A percentile compares a stretch with the other conserved stretches of the same genome.
phyloP scores from a whole-genome alignment of 2,329 filamentous ascomycete species.

The Pseudocercospora musae region DNA sequence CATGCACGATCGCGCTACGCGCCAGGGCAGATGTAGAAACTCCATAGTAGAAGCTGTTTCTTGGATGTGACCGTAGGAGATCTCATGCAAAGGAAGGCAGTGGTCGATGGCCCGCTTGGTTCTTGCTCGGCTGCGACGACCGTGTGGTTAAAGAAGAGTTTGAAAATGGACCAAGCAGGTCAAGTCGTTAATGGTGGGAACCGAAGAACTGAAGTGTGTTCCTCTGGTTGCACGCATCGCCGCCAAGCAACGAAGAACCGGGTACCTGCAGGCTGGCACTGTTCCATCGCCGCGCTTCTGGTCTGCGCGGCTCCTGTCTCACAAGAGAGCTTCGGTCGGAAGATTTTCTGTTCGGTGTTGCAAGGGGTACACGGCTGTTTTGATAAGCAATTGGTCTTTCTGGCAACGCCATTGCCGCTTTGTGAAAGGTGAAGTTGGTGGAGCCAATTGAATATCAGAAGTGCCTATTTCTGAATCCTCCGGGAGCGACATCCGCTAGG shows the following conservation, averaged over 20 bases:
- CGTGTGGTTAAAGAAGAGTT: neutral
- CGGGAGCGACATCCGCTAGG: neutral
- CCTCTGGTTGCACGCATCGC: conserved; percentile 9
- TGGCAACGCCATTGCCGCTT: neutral
- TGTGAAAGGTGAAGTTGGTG: conserved; percentile 11
- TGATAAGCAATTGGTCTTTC: conserved; percentile 9
- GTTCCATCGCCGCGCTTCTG: conserved; percentile 2
- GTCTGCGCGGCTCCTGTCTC: conserved; percentile 13
- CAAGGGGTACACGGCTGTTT: conserved; percentile 9
- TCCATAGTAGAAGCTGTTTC: conserved; percentile 15
- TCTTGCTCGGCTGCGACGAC: neutral
- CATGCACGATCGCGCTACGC: conserved; percentile 17
- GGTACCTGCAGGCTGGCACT: conserved; percentile 8
- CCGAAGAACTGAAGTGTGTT: conserved; percentile 5
- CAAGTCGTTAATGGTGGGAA: conserved; percentile 1
- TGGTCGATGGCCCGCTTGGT: conserved; percentile 6
- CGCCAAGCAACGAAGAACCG: conserved; percentile 8
- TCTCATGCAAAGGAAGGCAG: conserved; percentile 13
- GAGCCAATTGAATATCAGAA: conserved; percentile 6
- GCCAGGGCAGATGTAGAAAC: conserved; percentile 17
- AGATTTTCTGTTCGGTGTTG: conserved; percentile 6
- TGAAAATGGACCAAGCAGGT: conserved; percentile 2
- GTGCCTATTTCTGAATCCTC: neutral
- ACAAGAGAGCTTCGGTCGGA: conserved; percentile 1
- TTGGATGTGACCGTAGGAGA: conserved; percentile 21